These are phyloP conservation scores for Penicillium alfredii DNA, from an alignment of 495 filamentous ascomycete species.

Conservation along the genomic window DNA sequence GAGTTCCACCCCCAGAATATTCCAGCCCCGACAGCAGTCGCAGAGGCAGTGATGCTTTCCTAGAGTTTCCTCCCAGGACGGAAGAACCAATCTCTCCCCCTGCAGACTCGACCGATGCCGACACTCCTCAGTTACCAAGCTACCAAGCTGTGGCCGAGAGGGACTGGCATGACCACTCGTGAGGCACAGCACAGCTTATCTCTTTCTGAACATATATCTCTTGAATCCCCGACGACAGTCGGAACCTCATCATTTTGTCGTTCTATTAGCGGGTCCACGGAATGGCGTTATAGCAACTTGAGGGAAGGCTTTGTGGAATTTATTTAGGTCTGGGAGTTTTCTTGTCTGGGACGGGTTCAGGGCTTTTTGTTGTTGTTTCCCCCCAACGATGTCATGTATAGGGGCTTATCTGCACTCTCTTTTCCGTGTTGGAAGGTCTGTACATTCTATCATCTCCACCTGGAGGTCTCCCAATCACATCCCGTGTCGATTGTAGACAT, in stretches of 20 bases:
- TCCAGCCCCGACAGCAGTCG: slow-evolving; percentile 60
- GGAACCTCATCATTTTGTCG: slow-evolving; percentile 11
- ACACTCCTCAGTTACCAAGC: slow-evolving; percentile 16
- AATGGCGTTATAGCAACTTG: slow-evolving; percentile 21
- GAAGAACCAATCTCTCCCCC: slow-evolving; percentile 30
- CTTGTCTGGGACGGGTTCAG: slow-evolving; percentile 4
- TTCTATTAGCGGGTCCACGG: slow-evolving; percentile 25
- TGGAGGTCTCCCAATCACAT: background rate
- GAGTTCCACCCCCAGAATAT: slow-evolving; percentile 62
- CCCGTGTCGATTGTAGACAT: too few relatives aligned
- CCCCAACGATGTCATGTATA: slow-evolving; percentile 14
- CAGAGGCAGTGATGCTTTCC: slow-evolving; percentile 43
- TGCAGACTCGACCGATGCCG: slow-evolving; percentile 16
- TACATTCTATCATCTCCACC: background rate
- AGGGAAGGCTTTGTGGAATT: slow-evolving; percentile 8
- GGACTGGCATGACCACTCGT: slow-evolving; percentile 35
- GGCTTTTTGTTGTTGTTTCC: slow-evolving; percentile 1
- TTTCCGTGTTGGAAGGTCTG: background rate
- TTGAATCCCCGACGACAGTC: background rate
- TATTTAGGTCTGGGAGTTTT: slow-evolving; percentile 2
- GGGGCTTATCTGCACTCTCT: slow-evolving; percentile 2
- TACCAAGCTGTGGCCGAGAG: slow-evolving; percentile 23
- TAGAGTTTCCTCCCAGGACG: slow-evolving; percentile 21
- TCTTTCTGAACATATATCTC: slow-evolving; percentile 23
- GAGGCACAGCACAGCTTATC: too few relatives aligned